phyloP scores from a whole-genome alignment of 2,329 filamentous ascomycete genomes.

The Diaporthe citrichinensis region DNA sequence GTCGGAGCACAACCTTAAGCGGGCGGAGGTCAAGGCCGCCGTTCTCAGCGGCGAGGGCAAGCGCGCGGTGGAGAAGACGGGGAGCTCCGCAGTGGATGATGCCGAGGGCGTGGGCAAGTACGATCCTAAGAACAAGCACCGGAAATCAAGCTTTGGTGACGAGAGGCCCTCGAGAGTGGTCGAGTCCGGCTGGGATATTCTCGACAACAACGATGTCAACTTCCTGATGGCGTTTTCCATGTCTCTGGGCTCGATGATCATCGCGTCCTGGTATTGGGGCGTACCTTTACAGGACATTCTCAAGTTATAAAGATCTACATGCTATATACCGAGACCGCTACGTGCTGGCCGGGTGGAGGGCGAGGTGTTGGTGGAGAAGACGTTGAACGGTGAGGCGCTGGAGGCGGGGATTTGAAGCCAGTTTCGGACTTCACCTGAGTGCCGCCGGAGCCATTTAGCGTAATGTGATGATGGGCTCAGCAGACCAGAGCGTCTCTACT shows the following conservation, averaged over 20 bases:
- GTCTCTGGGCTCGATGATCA: conserved; percentile 82
- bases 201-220: conserved; percentile 98
- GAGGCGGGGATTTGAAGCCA: not conserved
- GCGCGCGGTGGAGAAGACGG: conserved; percentile 56
- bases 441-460: not conserved
- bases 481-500: not conserved
- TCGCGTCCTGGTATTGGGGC: conserved; percentile 73
- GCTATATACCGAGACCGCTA: not conserved
- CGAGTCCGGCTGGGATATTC: conserved; percentile 77
- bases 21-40: conserved; percentile 57
- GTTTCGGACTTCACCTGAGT: not conserved
- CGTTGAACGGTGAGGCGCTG: not conserved
- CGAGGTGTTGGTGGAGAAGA: not conserved
- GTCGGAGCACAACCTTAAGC: conserved; percentile 51
- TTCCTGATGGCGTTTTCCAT: conserved; percentile 89
- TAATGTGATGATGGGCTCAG: not conserved
- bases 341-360: not conserved
- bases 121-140: conserved; percentile 63
- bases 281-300: conserved; percentile 64
- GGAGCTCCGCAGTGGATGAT: conserved; percentile 49
- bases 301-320: conserved; percentile 47
- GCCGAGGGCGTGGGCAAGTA: conserved; percentile 58
- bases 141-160: conserved; percentile 67
- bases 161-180: conserved; percentile 73
- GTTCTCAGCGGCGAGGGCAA: conserved; percentile 60